Evolutionary conservation across 768 basidiomycete genomes (phyloP).

Genomic region (Termitomyces sp.): DNA sequence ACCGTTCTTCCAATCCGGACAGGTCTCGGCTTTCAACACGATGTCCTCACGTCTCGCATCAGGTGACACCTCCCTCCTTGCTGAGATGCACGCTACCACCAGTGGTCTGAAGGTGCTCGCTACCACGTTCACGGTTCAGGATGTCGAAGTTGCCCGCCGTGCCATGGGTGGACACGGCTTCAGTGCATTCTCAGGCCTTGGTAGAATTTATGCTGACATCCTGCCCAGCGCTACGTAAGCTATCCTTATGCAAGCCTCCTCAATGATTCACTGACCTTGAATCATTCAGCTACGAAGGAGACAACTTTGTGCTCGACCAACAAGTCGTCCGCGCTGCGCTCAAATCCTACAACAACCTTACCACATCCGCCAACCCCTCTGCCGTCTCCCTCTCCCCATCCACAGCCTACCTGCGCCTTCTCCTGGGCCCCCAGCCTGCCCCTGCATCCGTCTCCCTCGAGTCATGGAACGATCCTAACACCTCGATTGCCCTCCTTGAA

Average conservation of each 20-base stretch:
- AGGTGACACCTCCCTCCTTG: slow-evolving; percentile 58
- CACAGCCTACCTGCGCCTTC: slow-evolving; percentile 49
- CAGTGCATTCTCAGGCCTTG: slow-evolving; percentile 63
- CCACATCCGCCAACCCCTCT: slow-evolving; percentile 20
- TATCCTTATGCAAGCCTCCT: background rate
- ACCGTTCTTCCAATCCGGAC: background rate
- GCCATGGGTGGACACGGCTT: slow-evolving; percentile 78
- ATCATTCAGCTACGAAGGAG: slow-evolving; percentile 58
- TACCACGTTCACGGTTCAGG: slow-evolving; percentile 43
- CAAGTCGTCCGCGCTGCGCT: slow-evolving; percentile 71
- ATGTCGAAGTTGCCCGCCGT: slow-evolving; percentile 60
- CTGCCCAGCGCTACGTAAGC: slow-evolving; percentile 60
- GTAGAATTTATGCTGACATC: slow-evolving; percentile 57
- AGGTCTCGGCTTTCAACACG: slow-evolving; percentile 46
- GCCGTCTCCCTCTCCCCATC: slow-evolving; percentile 37
- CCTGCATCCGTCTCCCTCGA: background rate
- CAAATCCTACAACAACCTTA: slow-evolving; percentile 44
- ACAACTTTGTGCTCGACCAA: slow-evolving; percentile 71
- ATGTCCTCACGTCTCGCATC: slow-evolving; percentile 43
- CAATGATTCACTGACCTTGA: background rate
- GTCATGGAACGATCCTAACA: slow-evolving; percentile 32
- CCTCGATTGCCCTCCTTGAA: slow-evolving; percentile 47
- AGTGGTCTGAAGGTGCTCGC: slow-evolving; percentile 64
- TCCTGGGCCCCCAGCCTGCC: slow-evolving; percentile 22
- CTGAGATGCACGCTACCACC: slow-evolving; percentile 66